These are phyloP conservation scores for Rhododendron kiyosumense DNA, from an alignment of 148 eudicot genomes.

Conservation along the genomic window DNA sequence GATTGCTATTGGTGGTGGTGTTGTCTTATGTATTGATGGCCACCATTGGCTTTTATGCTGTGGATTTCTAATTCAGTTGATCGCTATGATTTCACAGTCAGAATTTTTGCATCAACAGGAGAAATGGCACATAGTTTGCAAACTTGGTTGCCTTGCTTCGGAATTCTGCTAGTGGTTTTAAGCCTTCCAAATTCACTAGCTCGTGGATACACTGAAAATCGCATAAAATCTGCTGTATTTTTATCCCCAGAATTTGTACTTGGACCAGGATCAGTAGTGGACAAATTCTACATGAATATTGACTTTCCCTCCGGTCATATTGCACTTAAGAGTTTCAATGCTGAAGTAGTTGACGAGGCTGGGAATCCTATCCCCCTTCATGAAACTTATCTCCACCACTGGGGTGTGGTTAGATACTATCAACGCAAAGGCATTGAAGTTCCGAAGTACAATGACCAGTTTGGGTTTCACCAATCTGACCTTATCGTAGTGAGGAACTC, in stretches of 20 bases:
- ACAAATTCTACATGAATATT: conserved; percentile 49
- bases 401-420: conserved; percentile 55
- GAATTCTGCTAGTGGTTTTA: conserved; percentile 15
- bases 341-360: conserved; percentile 80
- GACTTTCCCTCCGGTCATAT: conserved; percentile 80
- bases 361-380: conserved; percentile 74
- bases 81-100: neutral
- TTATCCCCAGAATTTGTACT: conserved; percentile 59
- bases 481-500: conserved; percentile 26
- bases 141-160: conserved; percentile 21
- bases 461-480: conserved; percentile 32
- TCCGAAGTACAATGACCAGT: conserved; percentile 7
- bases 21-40: neutral
- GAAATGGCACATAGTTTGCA: conserved; percentile 26
- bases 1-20: neutral
- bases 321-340: conserved; percentile 67
- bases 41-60: neutral
- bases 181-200: conserved; percentile 26
- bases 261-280: conserved; percentile 62
- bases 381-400: conserved; percentile 87
- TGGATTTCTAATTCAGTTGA: neutral
- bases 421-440: conserved; percentile 35
- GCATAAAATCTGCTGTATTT: conserved; percentile 39
- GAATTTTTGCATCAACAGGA: neutral
- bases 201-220: conserved; percentile 16